Base-by-base conservation (phyloP, 768 basidiomycete genomes). In the Phlegmacium glaucopus region DNA sequence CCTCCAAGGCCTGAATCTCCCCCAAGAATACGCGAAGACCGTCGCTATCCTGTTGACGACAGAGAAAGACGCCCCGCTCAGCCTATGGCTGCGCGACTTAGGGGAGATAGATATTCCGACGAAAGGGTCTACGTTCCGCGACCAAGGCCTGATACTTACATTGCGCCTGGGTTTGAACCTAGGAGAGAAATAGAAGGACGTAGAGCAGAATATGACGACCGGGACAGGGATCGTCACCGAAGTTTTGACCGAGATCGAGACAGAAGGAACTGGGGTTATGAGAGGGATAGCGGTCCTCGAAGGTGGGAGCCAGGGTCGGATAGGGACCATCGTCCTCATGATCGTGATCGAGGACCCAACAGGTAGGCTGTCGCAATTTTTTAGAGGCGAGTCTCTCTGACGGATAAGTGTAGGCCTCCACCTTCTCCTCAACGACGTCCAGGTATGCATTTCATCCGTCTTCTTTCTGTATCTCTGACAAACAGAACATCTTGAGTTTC, bases 1-100 rank as follows among this genome's bases (percentile, higher is more conserved):
- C 73, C 73, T 53, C 65, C 70, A 43, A 69, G 66, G 50, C 73
- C 73, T 47, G 63, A 63, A 45, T 60, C 63, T 43, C 61, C 65
- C 18, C 53, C 59, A 39, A 58, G 57, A 50, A 55, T 61, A 18
- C 54, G 61, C 40, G 57, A 58, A 29, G 57, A 58, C 25, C 51
- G 57, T 15, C 50, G 50, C 10, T 45, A 46, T 32, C 12, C 39
- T 27, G 49, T 54, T 27, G 61, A 67, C 25, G 65, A 67, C 27
- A 59, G 61, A 38, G 57, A 55, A 34, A 43, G 61, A 27, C 62
- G 58, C 17, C 40, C 57, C 32, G 43, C 63, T 38, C 64, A 64
- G 22, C 51, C 60, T 27, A 59, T 61, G 49, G 57, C 57, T 22
- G 41, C 51, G n/a, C 36, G 51, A 27, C 51, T 51, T 39, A 52